phyloP scores from a whole-genome alignment of 371 early-diverging fungal species.

The Mucor racemosus region DNA sequence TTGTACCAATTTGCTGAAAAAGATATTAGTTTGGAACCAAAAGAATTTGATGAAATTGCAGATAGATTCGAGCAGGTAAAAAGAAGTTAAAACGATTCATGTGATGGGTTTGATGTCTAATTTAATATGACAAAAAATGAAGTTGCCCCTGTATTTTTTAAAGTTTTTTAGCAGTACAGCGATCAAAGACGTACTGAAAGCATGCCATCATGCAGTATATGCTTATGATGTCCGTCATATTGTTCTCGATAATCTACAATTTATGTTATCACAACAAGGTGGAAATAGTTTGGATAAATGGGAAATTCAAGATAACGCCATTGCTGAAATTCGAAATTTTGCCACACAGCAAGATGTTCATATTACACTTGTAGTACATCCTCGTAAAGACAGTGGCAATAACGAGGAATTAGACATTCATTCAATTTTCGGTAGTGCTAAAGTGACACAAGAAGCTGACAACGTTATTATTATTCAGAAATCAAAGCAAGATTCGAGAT shows the following conservation, averaged over 20 bases:
- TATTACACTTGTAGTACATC: slow-evolving; percentile 79
- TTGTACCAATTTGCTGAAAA: slow-evolving; percentile 69
- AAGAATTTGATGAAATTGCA: slow-evolving; percentile 61
- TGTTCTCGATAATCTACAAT: slow-evolving; percentile 80
- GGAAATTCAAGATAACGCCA: slow-evolving; percentile 75
- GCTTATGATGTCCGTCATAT: slow-evolving; percentile 78
- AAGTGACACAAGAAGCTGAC: slow-evolving; percentile 85
- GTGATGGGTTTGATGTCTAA: background rate
- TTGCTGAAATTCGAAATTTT: slow-evolving; percentile 69
- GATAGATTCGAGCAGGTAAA: slow-evolving; percentile 68
- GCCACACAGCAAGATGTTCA: slow-evolving; percentile 79
- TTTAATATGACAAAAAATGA: background rate
- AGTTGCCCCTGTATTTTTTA: slow-evolving; percentile 78
- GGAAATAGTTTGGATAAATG: slow-evolving; percentile 64
- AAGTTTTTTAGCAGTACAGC: slow-evolving; percentile 80
- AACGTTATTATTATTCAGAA: slow-evolving; percentile 79
- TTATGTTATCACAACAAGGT: slow-evolving; percentile 78
- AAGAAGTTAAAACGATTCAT: background rate
- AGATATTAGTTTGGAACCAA: slow-evolving; percentile 51
- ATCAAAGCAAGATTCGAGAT: slow-evolving; percentile 33
- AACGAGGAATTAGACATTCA: slow-evolving; percentile 64
- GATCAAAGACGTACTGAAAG: slow-evolving; percentile 66
- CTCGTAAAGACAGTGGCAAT: slow-evolving; percentile 63
- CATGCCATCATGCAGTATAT: slow-evolving; percentile 76
- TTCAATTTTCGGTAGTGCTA: slow-evolving; percentile 80